These are phyloP conservation scores for Lichtheimia ornata DNA, from an alignment of 371 early-diverging fungal genomes.

Conservation along the genomic window DNA sequence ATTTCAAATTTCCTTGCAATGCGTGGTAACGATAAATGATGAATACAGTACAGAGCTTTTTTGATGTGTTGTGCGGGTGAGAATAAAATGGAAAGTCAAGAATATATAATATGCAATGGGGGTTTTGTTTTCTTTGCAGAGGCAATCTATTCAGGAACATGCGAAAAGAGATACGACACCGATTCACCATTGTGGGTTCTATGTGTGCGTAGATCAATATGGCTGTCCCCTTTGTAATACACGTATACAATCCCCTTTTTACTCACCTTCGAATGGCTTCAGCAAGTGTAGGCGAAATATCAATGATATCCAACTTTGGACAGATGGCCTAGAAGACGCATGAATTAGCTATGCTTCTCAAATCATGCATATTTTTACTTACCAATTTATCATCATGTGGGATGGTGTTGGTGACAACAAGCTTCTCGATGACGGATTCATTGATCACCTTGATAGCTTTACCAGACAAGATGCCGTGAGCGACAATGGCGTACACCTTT, in stretches of 20 bases:
- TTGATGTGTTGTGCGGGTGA: too few relatives aligned
- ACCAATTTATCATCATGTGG: slow-evolving; percentile 87
- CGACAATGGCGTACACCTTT: slow-evolving; percentile 93
- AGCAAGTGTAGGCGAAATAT: slow-evolving; percentile 90
- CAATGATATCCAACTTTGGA: slow-evolving; percentile 89
- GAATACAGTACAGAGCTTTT: too few relatives aligned
- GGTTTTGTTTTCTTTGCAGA: not conserved
- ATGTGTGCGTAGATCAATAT: not conserved
- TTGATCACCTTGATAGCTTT: slow-evolving; percentile 90
- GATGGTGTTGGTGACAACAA: slow-evolving; percentile 93
- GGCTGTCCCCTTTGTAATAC: not conserved
- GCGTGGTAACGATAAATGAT: too few relatives aligned
- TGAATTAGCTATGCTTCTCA: not conserved
- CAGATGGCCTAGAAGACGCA: slow-evolving; percentile 55
- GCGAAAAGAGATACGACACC: slow-evolving; percentile 84
- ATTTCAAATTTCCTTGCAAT: too few relatives aligned
- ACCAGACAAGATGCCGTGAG: slow-evolving; percentile 92
- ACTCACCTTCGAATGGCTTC: slow-evolving; percentile 80
- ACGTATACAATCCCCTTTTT: not conserved
- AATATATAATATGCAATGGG: too few relatives aligned
- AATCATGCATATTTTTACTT: slow-evolving; percentile 5
- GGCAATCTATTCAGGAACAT: slow-evolving; percentile 46
- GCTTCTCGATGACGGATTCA: slow-evolving; percentile 78
- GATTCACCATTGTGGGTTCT: slow-evolving; percentile 95
- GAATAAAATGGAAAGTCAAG: too few relatives aligned